phyloP scores from a whole-genome alignment of 495 filamentous ascomycete genomes.

The Penicillium roqueforti region DNA sequence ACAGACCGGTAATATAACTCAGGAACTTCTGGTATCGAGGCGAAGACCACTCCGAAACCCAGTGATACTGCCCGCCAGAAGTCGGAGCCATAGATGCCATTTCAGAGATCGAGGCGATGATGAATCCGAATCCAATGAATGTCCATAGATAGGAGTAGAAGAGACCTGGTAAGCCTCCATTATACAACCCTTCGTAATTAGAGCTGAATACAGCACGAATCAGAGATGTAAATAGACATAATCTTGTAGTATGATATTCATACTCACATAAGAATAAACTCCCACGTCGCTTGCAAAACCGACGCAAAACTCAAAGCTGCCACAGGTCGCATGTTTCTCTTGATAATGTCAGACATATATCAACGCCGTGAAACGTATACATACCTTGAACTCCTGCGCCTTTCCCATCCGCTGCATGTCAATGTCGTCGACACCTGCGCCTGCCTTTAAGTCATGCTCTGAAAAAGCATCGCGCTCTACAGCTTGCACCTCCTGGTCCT shows the following conservation, averaged over 20 bases:
- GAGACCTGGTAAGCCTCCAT: slow-evolving; percentile 22
- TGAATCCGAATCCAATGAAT: slow-evolving; percentile 32
- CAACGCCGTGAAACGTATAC: background rate
- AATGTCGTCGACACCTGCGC: slow-evolving; percentile 3
- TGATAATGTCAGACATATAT: background rate
- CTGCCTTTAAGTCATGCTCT: background rate
- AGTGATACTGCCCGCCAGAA: slow-evolving; percentile 46
- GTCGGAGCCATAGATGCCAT: slow-evolving; percentile 38
- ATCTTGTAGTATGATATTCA: background rate
- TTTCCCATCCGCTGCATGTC: slow-evolving; percentile 28
- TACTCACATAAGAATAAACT: slow-evolving; percentile 25
- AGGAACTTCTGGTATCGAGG: slow-evolving; percentile 38
- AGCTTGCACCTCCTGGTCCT: background rate
- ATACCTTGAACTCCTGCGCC: slow-evolving; percentile 22
- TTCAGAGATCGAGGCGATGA: slow-evolving; percentile 35
- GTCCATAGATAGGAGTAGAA: slow-evolving; percentile 35
- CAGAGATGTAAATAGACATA: background rate
- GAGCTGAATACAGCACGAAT: slow-evolving; percentile 6
- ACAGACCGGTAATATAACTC: slow-evolving; percentile 41
- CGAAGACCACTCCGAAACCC: slow-evolving; percentile 48
- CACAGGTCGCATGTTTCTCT: slow-evolving; percentile 24
- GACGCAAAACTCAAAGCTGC: slow-evolving; percentile 28
- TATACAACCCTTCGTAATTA: slow-evolving; percentile 14
- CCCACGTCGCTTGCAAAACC: slow-evolving; percentile 28
- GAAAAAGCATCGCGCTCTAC: background rate